Base-by-base conservation (phyloP, 768 basidiomycete genomes). In the Trametes meyenii region DNA sequence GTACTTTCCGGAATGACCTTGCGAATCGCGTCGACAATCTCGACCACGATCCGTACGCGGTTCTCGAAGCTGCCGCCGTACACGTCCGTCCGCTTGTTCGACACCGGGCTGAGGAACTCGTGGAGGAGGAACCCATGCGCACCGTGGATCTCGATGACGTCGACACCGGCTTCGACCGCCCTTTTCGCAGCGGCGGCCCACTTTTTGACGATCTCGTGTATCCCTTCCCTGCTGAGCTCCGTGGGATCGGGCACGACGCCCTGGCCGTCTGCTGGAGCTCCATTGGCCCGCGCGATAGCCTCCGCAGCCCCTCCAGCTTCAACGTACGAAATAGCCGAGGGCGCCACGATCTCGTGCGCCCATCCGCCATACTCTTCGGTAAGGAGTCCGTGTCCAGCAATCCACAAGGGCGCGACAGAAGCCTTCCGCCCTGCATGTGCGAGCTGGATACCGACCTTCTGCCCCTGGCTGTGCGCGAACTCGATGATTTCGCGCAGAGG, bases 371-470 rank as follows among this genome's bases (percentile, higher is more conserved):
- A 66, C 13, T 71, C 73, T 45, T 73, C 72, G 0, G 70, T 66
- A 2, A 80, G 80, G 8, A 66, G 51, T n/a, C 13, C 35, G 21
- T 87, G 83, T 63, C 82, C 59, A 3, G 80, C 17, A 24, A 88
- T 69, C 86, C 87, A 91, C 0, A 87, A 85, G 0, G 84, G 79
- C 13, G 81, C 70, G 0, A 79, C 84, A 5, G 83, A 85, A 0
- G 83, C 87, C 69, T 91, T 92, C 17, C 89, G 78, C 0, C 90
- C 90, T 0, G 88, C 87, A 62, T 92, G 90, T 0, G 80, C 85
- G 12, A 92, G 80, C 69, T 92, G 91, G 53, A 92, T 85, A 5
- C 78, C 90, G 13, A 91, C 80, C 50, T 85, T 84, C 68, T 87
- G 83, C 39, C 78, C 81, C 63, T 87, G 86, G 1, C 83, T 81